A percentile compares a stretch with the other conserved stretches of the same genome.
These are phyloP conservation scores for Phoma sp. DNA, from an alignment of 2,329 filamentous ascomycete species.

Conservation along the genomic window DNA sequence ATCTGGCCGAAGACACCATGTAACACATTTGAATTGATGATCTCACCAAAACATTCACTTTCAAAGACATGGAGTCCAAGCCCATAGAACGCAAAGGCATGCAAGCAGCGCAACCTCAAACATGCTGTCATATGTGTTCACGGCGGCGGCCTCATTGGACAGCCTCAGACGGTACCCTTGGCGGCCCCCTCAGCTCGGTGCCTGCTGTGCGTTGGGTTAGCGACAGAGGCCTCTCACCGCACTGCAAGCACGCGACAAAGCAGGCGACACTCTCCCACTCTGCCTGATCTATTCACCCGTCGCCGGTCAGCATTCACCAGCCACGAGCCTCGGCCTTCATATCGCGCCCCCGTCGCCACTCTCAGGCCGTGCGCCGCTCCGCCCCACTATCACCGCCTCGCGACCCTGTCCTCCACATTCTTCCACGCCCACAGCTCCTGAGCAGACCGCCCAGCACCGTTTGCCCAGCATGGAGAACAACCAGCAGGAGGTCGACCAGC, in stretches of 20 bases:
- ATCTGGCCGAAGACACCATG: background rate
- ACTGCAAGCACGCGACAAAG: slow-evolving; percentile 42
- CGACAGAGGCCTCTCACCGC: slow-evolving; percentile 27
- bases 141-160: slow-evolving; percentile 7
- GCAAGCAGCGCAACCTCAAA: slow-evolving; percentile 8
- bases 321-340: slow-evolving; percentile 39
- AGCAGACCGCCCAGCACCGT: slow-evolving; percentile 18
- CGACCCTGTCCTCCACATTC: slow-evolving; percentile 31
- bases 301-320: slow-evolving; percentile 19
- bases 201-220: slow-evolving; percentile 23
- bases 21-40: background rate
- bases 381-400: slow-evolving; percentile 42
- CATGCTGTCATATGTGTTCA: slow-evolving; percentile 13
- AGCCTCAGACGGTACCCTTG: slow-evolving; percentile 12
- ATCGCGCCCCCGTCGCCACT: slow-evolving; percentile 40
- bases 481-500: slow-evolving; percentile 45
- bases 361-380: slow-evolving; percentile 28
- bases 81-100: background rate
- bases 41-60: background rate
- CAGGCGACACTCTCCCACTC: slow-evolving; percentile 15
- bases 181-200: slow-evolving; percentile 18
- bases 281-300: slow-evolving; percentile 10
- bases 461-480: slow-evolving; percentile 45
- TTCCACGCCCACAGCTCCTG: slow-evolving; percentile 32
- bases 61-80: background rate